Evolutionary conservation across 2,329 filamentous ascomycete species (phyloP).

Genomic region (Zasmidium citrigriseum): DNA sequence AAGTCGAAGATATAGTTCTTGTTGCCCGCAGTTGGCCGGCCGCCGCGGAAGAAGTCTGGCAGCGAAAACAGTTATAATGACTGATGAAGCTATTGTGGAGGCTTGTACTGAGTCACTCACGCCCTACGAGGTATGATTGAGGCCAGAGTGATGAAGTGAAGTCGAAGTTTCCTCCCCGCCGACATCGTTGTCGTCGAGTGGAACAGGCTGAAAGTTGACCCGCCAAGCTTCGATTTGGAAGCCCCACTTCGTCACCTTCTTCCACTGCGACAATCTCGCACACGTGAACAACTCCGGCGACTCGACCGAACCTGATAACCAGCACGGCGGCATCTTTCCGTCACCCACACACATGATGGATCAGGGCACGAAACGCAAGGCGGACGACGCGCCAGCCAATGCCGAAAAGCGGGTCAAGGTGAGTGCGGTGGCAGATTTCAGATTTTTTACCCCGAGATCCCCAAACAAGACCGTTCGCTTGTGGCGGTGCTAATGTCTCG

Average conservation of each 20-base stretch:
- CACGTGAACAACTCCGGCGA: neutral
- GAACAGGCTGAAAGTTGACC: too few relatives aligned
- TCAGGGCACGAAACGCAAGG: constrained; percentile 38
- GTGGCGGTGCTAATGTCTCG: neutral
- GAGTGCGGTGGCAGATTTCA: constrained; percentile 18
- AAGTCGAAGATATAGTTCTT: too few relatives aligned
- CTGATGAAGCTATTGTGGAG: too few relatives aligned
- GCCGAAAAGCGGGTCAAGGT: constrained; percentile 42
- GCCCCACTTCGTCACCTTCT: neutral
- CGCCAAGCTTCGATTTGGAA: neutral
- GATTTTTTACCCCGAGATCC: neutral
- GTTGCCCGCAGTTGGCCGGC: neutral
- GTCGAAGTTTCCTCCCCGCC: neutral
- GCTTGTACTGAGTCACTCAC: too few relatives aligned
- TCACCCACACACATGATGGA: neutral
- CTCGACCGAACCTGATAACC: neutral
- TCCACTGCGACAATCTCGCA: neutral
- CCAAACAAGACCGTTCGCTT: neutral
- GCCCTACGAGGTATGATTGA: neutral
- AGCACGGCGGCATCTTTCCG: neutral
- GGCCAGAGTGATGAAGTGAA: neutral
- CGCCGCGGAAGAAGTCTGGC: neutral
- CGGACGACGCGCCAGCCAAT: constrained; percentile 30
- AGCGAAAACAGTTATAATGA: too few relatives aligned
- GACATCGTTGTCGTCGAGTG: too few relatives aligned